Base-by-base conservation (phyloP, 2,329 filamentous ascomycete genomes). In the Cladosporium oxysporum region DNA sequence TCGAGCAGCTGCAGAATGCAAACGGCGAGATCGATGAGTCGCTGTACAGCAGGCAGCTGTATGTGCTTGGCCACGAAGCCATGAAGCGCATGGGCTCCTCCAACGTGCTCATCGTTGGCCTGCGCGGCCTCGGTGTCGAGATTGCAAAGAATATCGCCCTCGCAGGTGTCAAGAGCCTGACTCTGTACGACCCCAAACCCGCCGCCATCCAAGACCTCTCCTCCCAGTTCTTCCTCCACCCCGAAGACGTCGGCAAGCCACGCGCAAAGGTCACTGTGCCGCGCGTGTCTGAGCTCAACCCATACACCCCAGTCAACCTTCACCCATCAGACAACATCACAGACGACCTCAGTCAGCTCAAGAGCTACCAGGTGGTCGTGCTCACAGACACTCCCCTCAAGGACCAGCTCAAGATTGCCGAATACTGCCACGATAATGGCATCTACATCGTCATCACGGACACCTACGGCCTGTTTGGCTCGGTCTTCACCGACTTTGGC, bases 61-160 rank as follows among this genome's bases (percentile, higher is more conserved):
- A 90, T 73, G 88, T 90, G 65, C 85, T 90, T 65, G 88, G 95
- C 65, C 88, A 90, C 76, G 88, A 90, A 79, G 88, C 95, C 71
- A 99, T 99, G 95, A 98, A 96, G 85, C 93, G 95, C 75, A 99
- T 99, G 95, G 88, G 93, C 75, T 91, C 93, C 68, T 98, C 95
- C 64, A 96, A 98, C 76, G 87, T 99, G 67, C 90, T 99, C 62
- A 85, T 99, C 65, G 91, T 94, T 69, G 95, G 95, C 70, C 83
- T 98, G 71, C 94, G 95, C 79, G 95, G 95, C 61, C 87, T 99
- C 49, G 95, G 95, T 83, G 94, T 97, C 65, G 95, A 99, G 81
- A 95, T 99, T 74, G 94, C 95, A 76, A 99, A 99, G 86, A 99
- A 99, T 76, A 92, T 99, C 75, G 95, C 95, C 67, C 89, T 99